Percentiles rank a stretch among this genome's conserved stretches.
phyloP scores from a whole-genome alignment of 495 filamentous ascomycete species.

The Amniculicola lignicola region DNA sequence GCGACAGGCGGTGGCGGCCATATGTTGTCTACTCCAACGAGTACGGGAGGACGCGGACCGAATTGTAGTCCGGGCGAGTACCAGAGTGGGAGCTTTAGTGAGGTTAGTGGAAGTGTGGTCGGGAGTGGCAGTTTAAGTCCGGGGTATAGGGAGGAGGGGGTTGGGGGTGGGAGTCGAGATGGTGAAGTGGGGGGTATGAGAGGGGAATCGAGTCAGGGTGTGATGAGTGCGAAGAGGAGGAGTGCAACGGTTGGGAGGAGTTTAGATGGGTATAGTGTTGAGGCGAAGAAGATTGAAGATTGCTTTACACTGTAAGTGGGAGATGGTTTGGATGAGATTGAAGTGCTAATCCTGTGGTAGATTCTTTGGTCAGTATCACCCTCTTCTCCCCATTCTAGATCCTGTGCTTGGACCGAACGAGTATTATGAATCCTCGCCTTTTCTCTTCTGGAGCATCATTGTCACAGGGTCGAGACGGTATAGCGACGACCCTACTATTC shows the following conservation, averaged over 20 bases:
- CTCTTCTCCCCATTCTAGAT: slow-evolving; percentile 49
- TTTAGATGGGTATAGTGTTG: slow-evolving; percentile 15
- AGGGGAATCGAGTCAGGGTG: too few relatives aligned
- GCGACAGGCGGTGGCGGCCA: too few relatives aligned
- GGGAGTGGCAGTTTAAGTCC: not conserved
- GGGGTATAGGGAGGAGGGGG: not conserved
- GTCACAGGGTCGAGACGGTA: slow-evolving; percentile 37
- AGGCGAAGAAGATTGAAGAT: slow-evolving; percentile 22
- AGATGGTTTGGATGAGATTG: not conserved
- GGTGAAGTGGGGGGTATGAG: too few relatives aligned
- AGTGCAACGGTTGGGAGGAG: not conserved
- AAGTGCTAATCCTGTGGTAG: slow-evolving; percentile 32
- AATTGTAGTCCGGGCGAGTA: not conserved
- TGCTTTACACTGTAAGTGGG: slow-evolving; percentile 20
- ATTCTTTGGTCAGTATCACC: slow-evolving; percentile 49
- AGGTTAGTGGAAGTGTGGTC: not conserved
- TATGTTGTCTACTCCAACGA: not conserved
- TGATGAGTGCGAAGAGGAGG: too few relatives aligned
- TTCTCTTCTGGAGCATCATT: slow-evolving; percentile 52
- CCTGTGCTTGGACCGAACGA: slow-evolving; percentile 43
- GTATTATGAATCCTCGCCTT: slow-evolving; percentile 47
- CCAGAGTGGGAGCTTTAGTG: not conserved
- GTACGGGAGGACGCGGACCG: not conserved
- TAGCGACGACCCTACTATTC: slow-evolving; percentile 47
- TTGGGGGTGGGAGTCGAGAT: not conserved